These are phyloP conservation scores for Leishmania turanica DNA, from an alignment of 208 protist genomes.

Conservation along the genomic window DNA sequence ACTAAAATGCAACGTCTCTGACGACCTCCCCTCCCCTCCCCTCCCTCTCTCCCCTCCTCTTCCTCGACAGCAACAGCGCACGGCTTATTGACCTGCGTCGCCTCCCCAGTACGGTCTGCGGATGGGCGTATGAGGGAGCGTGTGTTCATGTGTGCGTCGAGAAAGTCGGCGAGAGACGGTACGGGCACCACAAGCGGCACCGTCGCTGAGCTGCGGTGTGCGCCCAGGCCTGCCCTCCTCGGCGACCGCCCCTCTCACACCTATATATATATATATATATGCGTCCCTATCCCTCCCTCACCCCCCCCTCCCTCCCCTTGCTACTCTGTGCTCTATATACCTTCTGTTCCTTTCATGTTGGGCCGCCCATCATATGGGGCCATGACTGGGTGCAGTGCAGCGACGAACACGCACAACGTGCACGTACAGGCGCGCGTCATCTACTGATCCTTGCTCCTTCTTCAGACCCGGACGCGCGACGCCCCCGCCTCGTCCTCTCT, in stretches of 20 bases:
- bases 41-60: neutral
- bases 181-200: neutral
- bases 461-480: neutral
- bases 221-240: neutral
- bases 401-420: neutral
- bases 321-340: neutral
- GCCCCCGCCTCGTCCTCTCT: neutral
- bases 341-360: neutral
- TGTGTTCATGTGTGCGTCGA: neutral
- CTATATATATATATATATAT: neutral
- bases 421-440: neutral
- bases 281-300: neutral
- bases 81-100: neutral
- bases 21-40: neutral
- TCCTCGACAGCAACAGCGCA: neutral
- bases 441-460: neutral
- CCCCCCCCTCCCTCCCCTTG: neutral
- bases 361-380: neutral
- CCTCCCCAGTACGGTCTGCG: neutral
- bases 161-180: neutral
- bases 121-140: neutral
- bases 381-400: neutral
- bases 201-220: neutral
- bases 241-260: neutral
- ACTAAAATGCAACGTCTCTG: neutral